A percentile compares a stretch with the other conserved stretches of the same genome.
Conservation (phyloP, 495 filamentous ascomycete species). For the Xylaria nigripes region DNA sequence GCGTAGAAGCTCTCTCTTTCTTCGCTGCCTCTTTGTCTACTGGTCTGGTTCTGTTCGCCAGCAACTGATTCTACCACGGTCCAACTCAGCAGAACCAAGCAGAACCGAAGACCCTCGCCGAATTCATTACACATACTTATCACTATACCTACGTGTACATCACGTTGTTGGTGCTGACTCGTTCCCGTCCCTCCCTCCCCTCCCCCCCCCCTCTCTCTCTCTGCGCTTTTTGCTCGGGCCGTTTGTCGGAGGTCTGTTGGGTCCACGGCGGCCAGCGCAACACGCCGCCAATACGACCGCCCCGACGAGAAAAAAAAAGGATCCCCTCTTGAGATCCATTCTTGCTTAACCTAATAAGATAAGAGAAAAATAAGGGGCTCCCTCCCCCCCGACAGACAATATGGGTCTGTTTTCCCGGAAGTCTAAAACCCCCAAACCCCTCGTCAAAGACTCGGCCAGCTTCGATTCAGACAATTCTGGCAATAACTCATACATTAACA, state of each 20-base stretch:
- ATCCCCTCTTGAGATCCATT: not conserved
- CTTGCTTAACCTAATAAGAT: not conserved
- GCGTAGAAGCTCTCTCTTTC: too few species aligned
- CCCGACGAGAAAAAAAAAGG: not conserved
- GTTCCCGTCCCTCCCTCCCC: not conserved
- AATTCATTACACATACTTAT: not conserved
- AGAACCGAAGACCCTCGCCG: not conserved
- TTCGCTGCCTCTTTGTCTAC: not conserved
- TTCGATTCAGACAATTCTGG: slow-evolving; percentile 29
- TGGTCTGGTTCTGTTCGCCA: not conserved
- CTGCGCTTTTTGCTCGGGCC: not conserved
- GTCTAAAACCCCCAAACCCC: slow-evolving; percentile 38
- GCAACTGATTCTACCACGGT: not conserved
- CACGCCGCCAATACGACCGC: not conserved
- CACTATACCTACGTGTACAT: not conserved
- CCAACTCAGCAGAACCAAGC: not conserved
- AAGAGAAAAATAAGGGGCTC: not conserved
- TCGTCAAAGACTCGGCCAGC: slow-evolving; percentile 28
- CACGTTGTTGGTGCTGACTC: not conserved
- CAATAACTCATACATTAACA: slow-evolving; percentile 20
- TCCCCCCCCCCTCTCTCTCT: not conserved
- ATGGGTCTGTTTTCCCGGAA: slow-evolving; percentile 48
- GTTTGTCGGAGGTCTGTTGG: slow-evolving; percentile 7
- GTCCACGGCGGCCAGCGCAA: slow-evolving; percentile 7
- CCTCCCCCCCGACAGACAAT: not conserved